Conservation (phyloP, 257 asterid species). For the Haberlea rhodopensis region DNA sequence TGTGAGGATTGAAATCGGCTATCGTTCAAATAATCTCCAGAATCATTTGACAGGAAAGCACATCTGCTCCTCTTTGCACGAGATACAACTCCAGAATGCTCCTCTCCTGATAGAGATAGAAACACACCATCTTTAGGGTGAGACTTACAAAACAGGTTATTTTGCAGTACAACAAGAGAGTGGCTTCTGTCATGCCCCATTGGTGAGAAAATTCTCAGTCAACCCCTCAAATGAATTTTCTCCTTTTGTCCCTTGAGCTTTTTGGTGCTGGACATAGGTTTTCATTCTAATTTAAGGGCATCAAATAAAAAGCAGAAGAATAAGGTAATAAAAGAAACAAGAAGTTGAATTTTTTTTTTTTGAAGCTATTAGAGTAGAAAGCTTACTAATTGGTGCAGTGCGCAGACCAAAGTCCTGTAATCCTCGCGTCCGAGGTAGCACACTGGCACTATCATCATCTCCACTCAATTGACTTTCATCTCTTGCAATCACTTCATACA, state of each 20-base stretch:
- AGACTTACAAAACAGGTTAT: slow-evolving; percentile 30
- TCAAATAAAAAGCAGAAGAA: slow-evolving; percentile 21
- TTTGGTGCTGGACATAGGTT: slow-evolving; percentile 17
- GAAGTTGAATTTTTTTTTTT: too few species aligned
- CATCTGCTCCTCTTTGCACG: slow-evolving; percentile 56
- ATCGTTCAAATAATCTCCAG: slow-evolving; percentile 48
- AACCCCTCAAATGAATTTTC: slow-evolving; percentile 26
- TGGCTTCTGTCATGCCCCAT: slow-evolving; percentile 35
- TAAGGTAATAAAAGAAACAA: slow-evolving; percentile 23
- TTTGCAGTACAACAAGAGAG: slow-evolving; percentile 35
- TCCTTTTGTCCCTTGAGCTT: slow-evolving; percentile 29
- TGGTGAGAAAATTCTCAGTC: slow-evolving; percentile 36
- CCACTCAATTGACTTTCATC: slow-evolving; percentile 51
- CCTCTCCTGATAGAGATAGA: slow-evolving; percentile 52
- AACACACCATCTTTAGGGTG: slow-evolving; percentile 38
- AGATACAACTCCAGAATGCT: slow-evolving; percentile 44
- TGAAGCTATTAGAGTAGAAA: slow-evolving; percentile 33
- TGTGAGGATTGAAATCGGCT: slow-evolving; percentile 40
- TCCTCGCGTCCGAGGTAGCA: slow-evolving; percentile 73
- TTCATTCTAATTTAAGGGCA: slow-evolving; percentile 28
- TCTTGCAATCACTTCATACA: slow-evolving; percentile 32
- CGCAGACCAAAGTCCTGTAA: slow-evolving; percentile 79
- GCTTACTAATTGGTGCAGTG: slow-evolving; percentile 48
- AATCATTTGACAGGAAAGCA: slow-evolving; percentile 43
- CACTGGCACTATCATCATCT: slow-evolving; percentile 60